Conservation (phyloP, 2,329 filamentous ascomycete species). For the Colletotrichum tropicale region DNA sequence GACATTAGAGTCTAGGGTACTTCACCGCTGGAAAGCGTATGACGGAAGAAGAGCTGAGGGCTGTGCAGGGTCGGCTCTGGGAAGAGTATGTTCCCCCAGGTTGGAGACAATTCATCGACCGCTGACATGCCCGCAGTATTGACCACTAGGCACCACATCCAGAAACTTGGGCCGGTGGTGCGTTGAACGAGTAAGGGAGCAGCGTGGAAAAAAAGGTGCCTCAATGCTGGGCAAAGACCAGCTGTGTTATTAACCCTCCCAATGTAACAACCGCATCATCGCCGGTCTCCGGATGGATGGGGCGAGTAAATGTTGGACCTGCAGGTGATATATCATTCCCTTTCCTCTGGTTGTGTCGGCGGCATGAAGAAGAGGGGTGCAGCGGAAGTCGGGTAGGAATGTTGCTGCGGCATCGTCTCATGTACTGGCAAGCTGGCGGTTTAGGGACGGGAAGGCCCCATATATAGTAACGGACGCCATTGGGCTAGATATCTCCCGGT, state of each 20-base stretch:
- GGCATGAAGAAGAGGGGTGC: not conserved
- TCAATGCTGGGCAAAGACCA: not conserved
- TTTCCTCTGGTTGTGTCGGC: not conserved
- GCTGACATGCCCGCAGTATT: constrained; percentile 34
- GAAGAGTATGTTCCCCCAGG: constrained; percentile 64
- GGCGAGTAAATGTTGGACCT: not conserved
- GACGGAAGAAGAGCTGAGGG: constrained; percentile 82
- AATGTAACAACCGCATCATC: not conserved
- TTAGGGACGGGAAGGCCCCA: not conserved
- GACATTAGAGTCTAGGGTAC: constrained; percentile 53
- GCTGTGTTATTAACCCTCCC: not conserved
- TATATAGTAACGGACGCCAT: not conserved
- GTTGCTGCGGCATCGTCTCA: not conserved
- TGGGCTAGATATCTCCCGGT: not conserved
- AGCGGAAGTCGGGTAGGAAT: not conserved
- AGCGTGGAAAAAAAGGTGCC: not conserved
- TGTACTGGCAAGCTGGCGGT: not conserved
- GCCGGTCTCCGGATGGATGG: not conserved
- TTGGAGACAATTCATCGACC: no score
- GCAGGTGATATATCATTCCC: not conserved
- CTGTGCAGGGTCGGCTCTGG: constrained; percentile 90
- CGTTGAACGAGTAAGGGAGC: not conserved
- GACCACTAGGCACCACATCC: constrained; percentile 18
- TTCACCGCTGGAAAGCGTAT: constrained; percentile 90
- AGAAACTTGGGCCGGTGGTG: not conserved